A percentile compares a stretch with the other conserved stretches of the same genome.
Evolutionary conservation across 2,329 filamentous ascomycete species (phyloP).

Genomic region (Alternaria rosae): DNA sequence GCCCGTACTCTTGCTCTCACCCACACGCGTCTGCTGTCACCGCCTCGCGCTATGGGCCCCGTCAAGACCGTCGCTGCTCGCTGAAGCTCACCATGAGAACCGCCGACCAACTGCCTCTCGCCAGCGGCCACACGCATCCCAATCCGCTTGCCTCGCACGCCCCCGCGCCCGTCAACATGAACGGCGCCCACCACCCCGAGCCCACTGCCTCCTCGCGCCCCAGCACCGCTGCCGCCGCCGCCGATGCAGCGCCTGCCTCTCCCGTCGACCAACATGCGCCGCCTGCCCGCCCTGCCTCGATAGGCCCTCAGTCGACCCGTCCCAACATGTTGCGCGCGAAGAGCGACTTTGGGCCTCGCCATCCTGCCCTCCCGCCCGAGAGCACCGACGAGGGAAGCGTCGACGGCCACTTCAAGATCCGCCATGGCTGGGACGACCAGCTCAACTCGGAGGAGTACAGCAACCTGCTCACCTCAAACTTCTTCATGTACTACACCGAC

Average conservation of each 20-base stretch:
- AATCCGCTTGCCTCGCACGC: slow-evolving; percentile 41
- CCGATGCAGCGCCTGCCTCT: slow-evolving; percentile 21
- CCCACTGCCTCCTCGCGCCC: slow-evolving; percentile 31
- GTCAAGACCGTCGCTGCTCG: slow-evolving; percentile 30
- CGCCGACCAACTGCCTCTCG: slow-evolving; percentile 33
- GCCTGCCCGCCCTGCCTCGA: slow-evolving; percentile 61
- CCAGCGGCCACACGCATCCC: slow-evolving; percentile 30
- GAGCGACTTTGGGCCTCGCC: slow-evolving; percentile 66
- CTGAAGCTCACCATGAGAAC: slow-evolving; percentile 43
- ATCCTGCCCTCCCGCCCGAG: slow-evolving; percentile 31
- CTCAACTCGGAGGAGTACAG: slow-evolving; percentile 91
- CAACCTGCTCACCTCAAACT: slow-evolving; percentile 83
- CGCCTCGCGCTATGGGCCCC: slow-evolving; percentile 41
- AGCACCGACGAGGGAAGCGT: slow-evolving; percentile 52
- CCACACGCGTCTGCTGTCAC: slow-evolving; percentile 11
- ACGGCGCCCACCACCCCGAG: slow-evolving; percentile 24
- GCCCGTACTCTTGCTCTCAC: background rate
- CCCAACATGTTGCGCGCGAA: slow-evolving; percentile 61
- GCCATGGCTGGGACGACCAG: slow-evolving; percentile 92
- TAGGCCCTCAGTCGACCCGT: slow-evolving; percentile 53
- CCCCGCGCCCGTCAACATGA: slow-evolving; percentile 27
- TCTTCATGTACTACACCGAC: slow-evolving; percentile 99
- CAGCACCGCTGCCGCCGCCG: slow-evolving; percentile 35
- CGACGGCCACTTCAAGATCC: slow-evolving; percentile 65
- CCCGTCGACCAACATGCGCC: slow-evolving; percentile 31